Percentiles rank a stretch among this genome's conserved stretches.
phyloP scores from a whole-genome alignment of 441 rosid species.

The Metrosideros polymorpha region DNA sequence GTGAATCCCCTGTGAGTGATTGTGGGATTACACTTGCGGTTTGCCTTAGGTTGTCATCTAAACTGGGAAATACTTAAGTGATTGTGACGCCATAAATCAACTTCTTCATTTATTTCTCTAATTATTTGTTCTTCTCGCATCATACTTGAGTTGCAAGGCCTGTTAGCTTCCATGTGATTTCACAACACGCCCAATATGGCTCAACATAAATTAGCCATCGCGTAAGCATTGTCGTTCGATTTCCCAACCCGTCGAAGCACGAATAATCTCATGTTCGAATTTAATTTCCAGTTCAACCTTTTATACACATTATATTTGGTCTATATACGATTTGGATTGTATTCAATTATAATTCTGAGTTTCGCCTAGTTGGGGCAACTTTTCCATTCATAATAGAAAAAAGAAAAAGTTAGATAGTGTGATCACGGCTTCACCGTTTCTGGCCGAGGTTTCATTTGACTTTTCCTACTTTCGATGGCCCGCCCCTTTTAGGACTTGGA shows the following conservation, averaged over 20 bases:
- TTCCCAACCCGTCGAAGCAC: neutral
- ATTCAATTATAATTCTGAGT: neutral
- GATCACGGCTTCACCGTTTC: neutral
- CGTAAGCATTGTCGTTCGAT: neutral
- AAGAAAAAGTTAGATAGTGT: neutral
- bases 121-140: accelerated
- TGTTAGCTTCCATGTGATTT: neutral
- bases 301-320: neutral
- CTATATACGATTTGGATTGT: neutral
- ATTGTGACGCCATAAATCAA: no score
- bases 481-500: neutral
- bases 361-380: neutral
- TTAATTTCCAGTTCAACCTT: neutral
- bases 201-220: neutral
- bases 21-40: neutral
- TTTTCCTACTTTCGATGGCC: neutral
- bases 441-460: neutral
- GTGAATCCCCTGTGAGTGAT: neutral
- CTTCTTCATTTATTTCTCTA: neutral
- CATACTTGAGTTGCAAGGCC: neutral
- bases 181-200: neutral
- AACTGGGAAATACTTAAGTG: neutral
- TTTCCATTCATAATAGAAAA: neutral
- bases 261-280: neutral
- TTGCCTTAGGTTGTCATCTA: neutral